Conservation (phyloP, 768 basidiomycete species). For the Tricholoma bakamatsutake region DNA sequence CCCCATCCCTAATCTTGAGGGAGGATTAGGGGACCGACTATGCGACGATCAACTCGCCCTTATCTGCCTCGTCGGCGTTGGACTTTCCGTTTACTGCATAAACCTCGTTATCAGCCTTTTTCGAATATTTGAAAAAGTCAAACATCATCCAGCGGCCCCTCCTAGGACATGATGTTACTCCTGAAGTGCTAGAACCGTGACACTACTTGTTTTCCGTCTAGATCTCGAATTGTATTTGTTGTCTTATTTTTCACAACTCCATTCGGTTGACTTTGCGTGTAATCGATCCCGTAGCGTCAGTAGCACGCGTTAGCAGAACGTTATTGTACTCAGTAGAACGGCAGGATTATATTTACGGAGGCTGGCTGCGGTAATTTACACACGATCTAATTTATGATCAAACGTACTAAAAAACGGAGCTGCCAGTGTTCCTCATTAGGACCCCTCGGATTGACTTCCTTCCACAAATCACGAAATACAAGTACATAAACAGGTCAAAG, state of each 20-base stretch:
- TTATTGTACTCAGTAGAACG: not conserved
- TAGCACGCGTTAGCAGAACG: too few relatives aligned
- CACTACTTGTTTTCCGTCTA: not conserved
- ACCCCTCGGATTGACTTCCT: too few relatives aligned
- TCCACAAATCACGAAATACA: too few relatives aligned
- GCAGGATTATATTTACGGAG: too few relatives aligned
- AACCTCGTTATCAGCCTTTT: conserved; percentile 83
- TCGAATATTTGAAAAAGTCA: conserved; percentile 86
- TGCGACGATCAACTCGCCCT: conserved; percentile 75
- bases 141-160: conserved; percentile 49
- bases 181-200: not conserved
- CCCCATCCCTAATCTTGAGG: conserved; percentile 35
- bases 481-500: too few relatives aligned
- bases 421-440: too few relatives aligned
- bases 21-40: conserved; percentile 47
- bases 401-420: too few relatives aligned
- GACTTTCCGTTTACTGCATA: conserved; percentile 74
- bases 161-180: conserved; percentile 3
- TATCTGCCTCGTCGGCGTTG: conserved; percentile 72
- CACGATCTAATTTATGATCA: too few relatives aligned
- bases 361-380: too few relatives aligned
- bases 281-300: too few relatives aligned
- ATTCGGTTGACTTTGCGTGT: not conserved
- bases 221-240: not conserved
- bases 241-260: not conserved